Conservation (phyloP, 495 filamentous ascomycete genomes). For the Aspergillus mulundensis region DNA sequence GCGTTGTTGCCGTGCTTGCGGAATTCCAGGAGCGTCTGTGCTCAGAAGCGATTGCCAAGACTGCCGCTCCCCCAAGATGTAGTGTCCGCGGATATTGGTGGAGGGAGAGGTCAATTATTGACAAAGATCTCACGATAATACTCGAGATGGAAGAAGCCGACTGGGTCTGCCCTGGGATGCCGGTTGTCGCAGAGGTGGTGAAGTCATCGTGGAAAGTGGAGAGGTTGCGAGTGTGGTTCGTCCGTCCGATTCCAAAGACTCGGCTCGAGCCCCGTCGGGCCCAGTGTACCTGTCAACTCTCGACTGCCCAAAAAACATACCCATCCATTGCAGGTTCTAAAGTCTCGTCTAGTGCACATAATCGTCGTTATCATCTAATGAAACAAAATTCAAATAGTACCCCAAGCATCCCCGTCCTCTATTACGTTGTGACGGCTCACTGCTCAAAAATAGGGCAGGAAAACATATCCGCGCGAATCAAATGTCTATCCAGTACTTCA, state of each 20-base stretch:
- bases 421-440: not conserved
- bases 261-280: not conserved
- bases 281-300: not conserved
- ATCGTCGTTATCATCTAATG: not conserved
- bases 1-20: not conserved
- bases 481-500: not conserved
- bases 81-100: not conserved
- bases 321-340: not conserved
- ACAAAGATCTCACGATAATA: not conserved
- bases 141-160: not conserved
- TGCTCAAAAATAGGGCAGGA: not conserved
- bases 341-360: not conserved
- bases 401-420: not conserved
- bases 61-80: conserved; percentile 8
- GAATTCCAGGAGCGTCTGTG: conserved; percentile 3
- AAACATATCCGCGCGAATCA: not conserved
- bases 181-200: not conserved
- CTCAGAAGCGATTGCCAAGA: not conserved
- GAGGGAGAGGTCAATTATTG: not conserved
- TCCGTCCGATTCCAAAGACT: not conserved
- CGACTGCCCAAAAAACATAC: not conserved
- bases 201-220: not conserved
- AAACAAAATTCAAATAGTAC: not conserved
- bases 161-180: not conserved
- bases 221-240: not conserved